These are phyloP conservation scores for Calonectria hongkongensis DNA, from an alignment of 2,329 filamentous ascomycete genomes.

Conservation along the genomic window DNA sequence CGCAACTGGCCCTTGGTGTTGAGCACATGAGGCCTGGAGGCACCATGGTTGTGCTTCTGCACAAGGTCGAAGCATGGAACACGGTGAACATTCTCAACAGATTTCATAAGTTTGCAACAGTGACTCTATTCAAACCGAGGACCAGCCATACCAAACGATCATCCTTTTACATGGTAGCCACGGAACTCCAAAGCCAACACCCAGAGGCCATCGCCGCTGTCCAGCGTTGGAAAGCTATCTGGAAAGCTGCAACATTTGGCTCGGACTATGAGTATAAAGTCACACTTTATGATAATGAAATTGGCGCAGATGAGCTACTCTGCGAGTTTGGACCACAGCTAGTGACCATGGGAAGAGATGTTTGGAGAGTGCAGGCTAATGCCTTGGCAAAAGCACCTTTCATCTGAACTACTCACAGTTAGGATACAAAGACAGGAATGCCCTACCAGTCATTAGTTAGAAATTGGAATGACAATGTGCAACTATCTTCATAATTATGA, in stretches of 20 bases:
- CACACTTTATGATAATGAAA: background rate
- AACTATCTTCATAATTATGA: too few relatives aligned
- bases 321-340: conserved; percentile 41
- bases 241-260: conserved; percentile 62
- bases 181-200: conserved; percentile 59
- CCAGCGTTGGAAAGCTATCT: conserved; percentile 62
- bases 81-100: conserved; percentile 60
- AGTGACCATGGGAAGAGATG: conserved; percentile 26
- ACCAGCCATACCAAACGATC: conserved; percentile 63
- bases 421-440: too few relatives aligned
- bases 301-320: background rate
- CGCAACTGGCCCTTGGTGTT: conserved; percentile 67
- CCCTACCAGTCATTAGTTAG: too few relatives aligned
- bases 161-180: conserved; percentile 73
- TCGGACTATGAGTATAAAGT: conserved; percentile 20
- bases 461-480: too few relatives aligned
- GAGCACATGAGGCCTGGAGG: conserved; percentile 67
- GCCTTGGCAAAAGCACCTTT: conserved; percentile 38
- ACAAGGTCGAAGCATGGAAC: conserved; percentile 66
- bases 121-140: conserved; percentile 65
- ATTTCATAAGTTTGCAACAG: conserved; percentile 63
- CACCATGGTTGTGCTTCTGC: conserved; percentile 70
- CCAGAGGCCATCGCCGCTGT: conserved; percentile 60
- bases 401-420: background rate
- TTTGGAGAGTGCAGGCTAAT: conserved; percentile 46